Percentiles rank a stretch among this genome's conserved stretches.
These are phyloP conservation scores for Berberis vulgaris DNA, from an alignment of 164 flowering plant species.

Conservation along the genomic window DNA sequence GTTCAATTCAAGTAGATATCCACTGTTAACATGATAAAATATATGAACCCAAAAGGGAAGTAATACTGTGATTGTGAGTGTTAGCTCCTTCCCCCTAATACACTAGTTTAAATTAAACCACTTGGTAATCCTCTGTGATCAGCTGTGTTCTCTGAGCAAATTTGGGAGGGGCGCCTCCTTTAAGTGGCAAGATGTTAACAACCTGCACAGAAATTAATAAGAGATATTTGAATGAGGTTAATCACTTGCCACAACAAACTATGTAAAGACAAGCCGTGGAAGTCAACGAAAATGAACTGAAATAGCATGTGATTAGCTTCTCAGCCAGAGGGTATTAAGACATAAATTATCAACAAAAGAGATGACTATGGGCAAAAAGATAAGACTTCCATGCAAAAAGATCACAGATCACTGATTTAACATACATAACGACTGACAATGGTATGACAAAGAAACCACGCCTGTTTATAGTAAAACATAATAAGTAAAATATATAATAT, in stretches of 20 bases:
- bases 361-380: neutral
- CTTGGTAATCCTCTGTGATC: conserved; percentile 25
- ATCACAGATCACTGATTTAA: too few species aligned
- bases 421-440: too few species aligned
- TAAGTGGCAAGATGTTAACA: conserved; percentile 18
- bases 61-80: too few species aligned
- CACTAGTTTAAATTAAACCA: conserved; percentile 7
- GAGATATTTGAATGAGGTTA: neutral
- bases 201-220: conserved; percentile 14
- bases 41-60: too few species aligned
- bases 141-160: conserved; percentile 20
- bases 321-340: neutral
- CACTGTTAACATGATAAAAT: too few species aligned
- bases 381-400: neutral
- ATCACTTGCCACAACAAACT: neutral
- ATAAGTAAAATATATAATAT: too few species aligned
- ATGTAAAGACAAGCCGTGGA: neutral
- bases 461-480: neutral
- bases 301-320: neutral
- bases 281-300: too few species aligned
- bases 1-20: too few species aligned
- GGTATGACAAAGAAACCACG: neutral
- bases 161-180: conserved; percentile 19
- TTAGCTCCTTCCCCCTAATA: too few species aligned
- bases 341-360: neutral